Conservation (phyloP, 345 rosid genomes). For the Eucalyptus cladocalyx region DNA sequence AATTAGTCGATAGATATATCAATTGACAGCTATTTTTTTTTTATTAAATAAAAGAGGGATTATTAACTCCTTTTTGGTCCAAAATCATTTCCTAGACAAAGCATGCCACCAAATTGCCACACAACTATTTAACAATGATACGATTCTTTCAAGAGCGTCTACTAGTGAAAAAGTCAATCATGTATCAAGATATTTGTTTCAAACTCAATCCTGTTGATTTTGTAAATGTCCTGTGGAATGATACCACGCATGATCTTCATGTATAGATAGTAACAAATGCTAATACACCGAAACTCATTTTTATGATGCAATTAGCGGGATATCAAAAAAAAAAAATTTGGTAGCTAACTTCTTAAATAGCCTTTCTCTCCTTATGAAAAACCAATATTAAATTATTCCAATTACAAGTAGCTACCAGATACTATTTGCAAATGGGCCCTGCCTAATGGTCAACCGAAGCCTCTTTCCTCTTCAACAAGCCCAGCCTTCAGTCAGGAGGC, state of each 20-base stretch:
- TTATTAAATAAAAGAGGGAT: too few relatives aligned
- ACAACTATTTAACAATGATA: too few relatives aligned
- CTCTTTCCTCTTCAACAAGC: background rate
- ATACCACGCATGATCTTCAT: background rate
- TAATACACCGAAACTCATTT: background rate
- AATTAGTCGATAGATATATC: too few relatives aligned
- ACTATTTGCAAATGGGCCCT: background rate
- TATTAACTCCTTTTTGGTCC: background rate
- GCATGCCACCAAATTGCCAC: background rate
- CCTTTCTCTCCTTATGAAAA: background rate
- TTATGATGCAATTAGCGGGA: too few relatives aligned
- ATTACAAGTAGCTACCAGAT: background rate
- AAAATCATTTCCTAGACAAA: background rate
- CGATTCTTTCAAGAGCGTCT: too few relatives aligned
- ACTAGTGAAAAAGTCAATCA: too few relatives aligned
- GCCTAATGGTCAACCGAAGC: background rate
- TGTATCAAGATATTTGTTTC: background rate
- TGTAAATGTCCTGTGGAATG: background rate
- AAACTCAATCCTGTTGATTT: background rate
- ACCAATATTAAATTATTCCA: background rate
- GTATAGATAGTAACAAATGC: background rate
- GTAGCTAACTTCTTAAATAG: background rate
- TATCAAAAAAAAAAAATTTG: too few relatives aligned
- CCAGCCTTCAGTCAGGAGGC: background rate
- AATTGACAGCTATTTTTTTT: too few relatives aligned